Base-by-base conservation (phyloP, 1,139 yeast species). In the Yamadazyma spencermartinsiae region DNA sequence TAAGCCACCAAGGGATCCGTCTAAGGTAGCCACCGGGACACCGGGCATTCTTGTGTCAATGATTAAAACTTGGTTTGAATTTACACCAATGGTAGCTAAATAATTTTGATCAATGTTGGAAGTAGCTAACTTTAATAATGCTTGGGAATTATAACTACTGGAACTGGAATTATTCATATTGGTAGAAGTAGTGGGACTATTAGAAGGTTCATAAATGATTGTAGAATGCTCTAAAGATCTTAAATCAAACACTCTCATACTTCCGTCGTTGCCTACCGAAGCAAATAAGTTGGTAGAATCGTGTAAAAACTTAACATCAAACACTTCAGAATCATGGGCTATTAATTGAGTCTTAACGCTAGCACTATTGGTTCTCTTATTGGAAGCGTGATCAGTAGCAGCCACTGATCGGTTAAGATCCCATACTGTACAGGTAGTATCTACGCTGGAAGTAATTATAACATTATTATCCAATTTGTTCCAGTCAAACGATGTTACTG, bases 391-490 rank as follows among this genome's bases (percentile, higher is more conserved):
- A 14, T 37, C 18, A 12, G 33, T 24, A 18, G 46, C 39, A 30
- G 36, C 39, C 6, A 30, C 13, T 3, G 70, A 54, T 23, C 76
- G 59, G 45, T 65, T 72, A 31, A 88, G 64, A 61, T 92, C 98
- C 98, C 98, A 92, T 3, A 89, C 82, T 0, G 98, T 90, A 62
- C 98, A 92, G 0, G 98, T 92, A 1, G 98, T 92, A 61, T 92
- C 98, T 9, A 92, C 88, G 21, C 94, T 82, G 44, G 94, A 80
- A 1, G 97, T 88, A 33, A 92, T 86, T 17, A 89, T 75, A 29
- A 82, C 63, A 40, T 79, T 76, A 6, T 88, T 78, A 52, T 87
- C 92, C 3, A 74, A 68, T 34, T 72, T 65, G 64, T 86, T 89
- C 98, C 98, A 92, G 61, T 92, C 97, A 56, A 92, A 88, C 4